Evolutionary conservation across 495 filamentous ascomycete species (phyloP), one percentile per base, ranked within the genome.

Genomic region (Penicillium bovifimosum): DNA sequence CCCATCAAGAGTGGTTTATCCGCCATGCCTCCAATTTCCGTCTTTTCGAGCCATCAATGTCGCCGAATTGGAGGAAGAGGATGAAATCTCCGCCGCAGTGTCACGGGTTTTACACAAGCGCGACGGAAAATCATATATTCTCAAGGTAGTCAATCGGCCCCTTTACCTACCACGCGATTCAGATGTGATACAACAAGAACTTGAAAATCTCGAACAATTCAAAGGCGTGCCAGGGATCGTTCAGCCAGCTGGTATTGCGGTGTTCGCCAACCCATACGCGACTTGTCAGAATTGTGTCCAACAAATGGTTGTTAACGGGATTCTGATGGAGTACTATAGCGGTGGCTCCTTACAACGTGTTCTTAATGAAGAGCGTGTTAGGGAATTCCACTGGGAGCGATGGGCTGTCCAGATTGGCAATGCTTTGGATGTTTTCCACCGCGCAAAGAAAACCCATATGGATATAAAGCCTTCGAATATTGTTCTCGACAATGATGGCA

Each of bases 381-480:
- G n/a, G 11, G 26, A 56, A 39, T 55, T 50, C 29, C 0, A 32
- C 35, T 61, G 58, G 58, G 46, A 61, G 43, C n/a, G 35, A 31
- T 70, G 60, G 60, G 52, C 60, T 34, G 9, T 65, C 17, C 62
- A 71, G 56, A 71, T 70, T 32, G 55, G 53, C 14, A 53, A 39
- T 26, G 56, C 58, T 9, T 41, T 72, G 16, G 31, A 43, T 24
- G 14, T 41, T 36, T 40, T 69, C 36, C 63, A 72, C 43, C 14
- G 42, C 26, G 50, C 53, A 16, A 44, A 45, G 27, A 57, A 62
- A 55, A 62, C 65, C 13, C 63, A 67, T 41, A 61, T 70, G 58
- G 67, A 72, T 54, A 29, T 70, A 16, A 70, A 70, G 57, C 59
- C 65, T 35, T 60, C 58, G 29, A 72, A 70, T 48, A 49, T 68